Base-by-base conservation (phyloP, 805 yeast genomes). In the Starmerella potacharoeniae region DNA sequence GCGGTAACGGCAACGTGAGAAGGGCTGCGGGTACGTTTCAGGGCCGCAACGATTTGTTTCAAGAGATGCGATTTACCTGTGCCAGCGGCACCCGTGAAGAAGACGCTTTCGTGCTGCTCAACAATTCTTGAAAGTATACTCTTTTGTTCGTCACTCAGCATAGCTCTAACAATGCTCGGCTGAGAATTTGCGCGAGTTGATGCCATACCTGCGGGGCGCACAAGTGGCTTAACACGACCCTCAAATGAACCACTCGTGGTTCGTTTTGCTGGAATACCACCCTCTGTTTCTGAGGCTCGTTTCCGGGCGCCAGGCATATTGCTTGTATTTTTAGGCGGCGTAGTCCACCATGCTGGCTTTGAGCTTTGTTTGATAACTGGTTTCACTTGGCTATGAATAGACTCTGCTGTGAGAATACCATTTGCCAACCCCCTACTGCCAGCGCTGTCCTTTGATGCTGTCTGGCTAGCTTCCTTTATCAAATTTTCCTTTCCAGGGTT, bases 51-150 rank as follows among this genome's bases (percentile, higher is more conserved):
- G 28, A 93, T 71, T 40, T 79, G 79, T 52, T 78, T 75, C 53
- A 91, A 71, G 22, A 93, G 71, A 7, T 88, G 81, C 3, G 98
- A 91, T 67, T 93, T 93, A 65, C 98, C 98, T 0, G 98, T 93
- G 64, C 98, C 98, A 0, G 98, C 98, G 34, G 97, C 87, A 54
- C 98, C 99, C 0, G 98, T 91, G 68, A 85, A 93, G 66, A 93
- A 93, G 11, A 93, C 71, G 56, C 83, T 86, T 13, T 73, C 71
- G 17, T 67, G 66, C 0, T 91, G 87, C 30, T 72, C 67, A 47
- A 77, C 65, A 0, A 80, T 91, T 44, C 83, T 68, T 9, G 79
- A 77, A 6, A 86, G 73, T 17, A 93, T 79, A 16, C 61, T 55
- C 48, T 67, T 64, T 64, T 81, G 86, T 64, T 80, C 83, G 30